These are phyloP conservation scores for Tricholoma saponaceum DNA, from an alignment of 768 basidiomycete species.

Conservation along the genomic window DNA sequence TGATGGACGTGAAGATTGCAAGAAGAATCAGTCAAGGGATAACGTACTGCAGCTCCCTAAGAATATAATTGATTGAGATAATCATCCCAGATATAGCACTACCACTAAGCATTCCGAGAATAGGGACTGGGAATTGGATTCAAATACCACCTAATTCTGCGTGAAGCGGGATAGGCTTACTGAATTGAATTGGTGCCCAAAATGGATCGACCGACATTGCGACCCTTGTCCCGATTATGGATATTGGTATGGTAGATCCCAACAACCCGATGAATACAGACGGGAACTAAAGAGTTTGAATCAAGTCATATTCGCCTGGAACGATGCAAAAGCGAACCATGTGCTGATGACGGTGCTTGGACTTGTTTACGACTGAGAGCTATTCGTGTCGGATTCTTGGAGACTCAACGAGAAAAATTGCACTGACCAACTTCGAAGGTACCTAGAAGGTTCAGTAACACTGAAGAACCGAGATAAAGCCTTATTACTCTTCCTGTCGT, in stretches of 20 bases:
- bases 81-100: conserved; percentile 74
- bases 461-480: conserved; percentile 25
- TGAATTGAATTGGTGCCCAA: conserved; percentile 81
- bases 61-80: conserved; percentile 63
- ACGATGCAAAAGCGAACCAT: conserved; percentile 51
- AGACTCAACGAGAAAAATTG: background rate
- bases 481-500: no score
- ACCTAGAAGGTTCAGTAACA: conserved; percentile 69
- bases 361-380: conserved; percentile 72
- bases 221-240: conserved; percentile 68
- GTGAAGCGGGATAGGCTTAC: conserved; percentile 33
- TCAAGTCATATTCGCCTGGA: background rate
- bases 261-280: conserved; percentile 66
- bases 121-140: conserved; percentile 50
- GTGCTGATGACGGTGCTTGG: conserved; percentile 61
- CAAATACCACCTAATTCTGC: background rate
- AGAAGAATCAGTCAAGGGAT: background rate
- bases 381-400: background rate
- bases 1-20: conserved; percentile 19
- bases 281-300: conserved; percentile 47
- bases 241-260: conserved; percentile 74
- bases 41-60: conserved; percentile 71
- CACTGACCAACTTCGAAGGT: conserved; percentile 72
- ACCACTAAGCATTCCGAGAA: conserved; percentile 85
- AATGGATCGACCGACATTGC: conserved; percentile 77